Conservation (phyloP, 352 stramenopile species). For the Ochromonadaceae sp. region DNA sequence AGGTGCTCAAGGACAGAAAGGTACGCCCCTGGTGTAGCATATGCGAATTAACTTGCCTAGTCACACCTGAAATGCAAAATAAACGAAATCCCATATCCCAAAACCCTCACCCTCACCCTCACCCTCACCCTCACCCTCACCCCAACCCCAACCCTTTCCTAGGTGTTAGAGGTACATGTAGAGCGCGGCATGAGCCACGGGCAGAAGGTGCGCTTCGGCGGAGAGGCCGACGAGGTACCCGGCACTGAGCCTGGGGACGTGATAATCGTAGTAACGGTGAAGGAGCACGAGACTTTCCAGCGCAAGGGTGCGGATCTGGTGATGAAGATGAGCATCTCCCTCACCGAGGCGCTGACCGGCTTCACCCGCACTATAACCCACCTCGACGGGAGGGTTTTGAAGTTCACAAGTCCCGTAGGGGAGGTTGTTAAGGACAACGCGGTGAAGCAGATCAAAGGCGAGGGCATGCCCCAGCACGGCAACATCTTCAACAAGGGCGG, state of each 20-base stretch:
- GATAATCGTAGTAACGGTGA: constrained; percentile 94
- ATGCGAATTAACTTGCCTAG: no score
- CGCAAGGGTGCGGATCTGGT: constrained; percentile 89
- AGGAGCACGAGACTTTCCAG: constrained; percentile 86
- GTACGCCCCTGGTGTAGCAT: no score
- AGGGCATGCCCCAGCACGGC: constrained; percentile 93
- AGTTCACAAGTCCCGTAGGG: constrained; percentile 21
- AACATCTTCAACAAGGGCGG: constrained; percentile 96
- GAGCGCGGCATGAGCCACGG: constrained; percentile 94
- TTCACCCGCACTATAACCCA: constrained; percentile 45
- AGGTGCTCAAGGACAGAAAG: constrained; percentile 89
- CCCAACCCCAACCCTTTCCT: no score
- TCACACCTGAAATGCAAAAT: no score
- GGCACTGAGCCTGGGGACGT: constrained; percentile 79
- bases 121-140: no score
- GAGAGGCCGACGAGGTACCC: constrained; percentile 81
- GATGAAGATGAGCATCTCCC: constrained; percentile 80
- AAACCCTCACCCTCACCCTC: no score
- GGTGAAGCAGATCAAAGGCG: constrained; percentile 50
- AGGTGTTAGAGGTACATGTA: constrained; percentile 95
- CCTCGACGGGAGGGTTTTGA: constrained; percentile 48
- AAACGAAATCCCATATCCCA: no score
- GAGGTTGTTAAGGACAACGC: constrained; percentile 20
- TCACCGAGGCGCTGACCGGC: constrained; percentile 80
- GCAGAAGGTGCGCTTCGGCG: constrained; percentile 89